Evolutionary conservation across 2,329 filamentous ascomycete species (phyloP).

Genomic region (Blastomyces emzantsi): DNA sequence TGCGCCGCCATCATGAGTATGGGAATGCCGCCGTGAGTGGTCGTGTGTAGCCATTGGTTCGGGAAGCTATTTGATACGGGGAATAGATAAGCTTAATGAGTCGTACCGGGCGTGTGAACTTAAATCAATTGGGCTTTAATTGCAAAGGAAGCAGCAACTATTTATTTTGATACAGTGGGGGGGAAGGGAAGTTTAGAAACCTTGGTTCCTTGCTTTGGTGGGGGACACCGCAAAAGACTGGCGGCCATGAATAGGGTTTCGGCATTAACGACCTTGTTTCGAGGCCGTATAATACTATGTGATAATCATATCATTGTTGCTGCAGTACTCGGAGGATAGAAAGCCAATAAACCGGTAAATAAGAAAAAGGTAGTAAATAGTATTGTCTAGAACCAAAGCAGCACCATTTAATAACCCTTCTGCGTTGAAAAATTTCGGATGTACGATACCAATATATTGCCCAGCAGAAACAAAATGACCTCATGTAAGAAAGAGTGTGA

Average conservation of each 20-base stretch:
- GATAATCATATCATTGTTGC: too few species aligned
- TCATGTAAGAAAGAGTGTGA: neutral
- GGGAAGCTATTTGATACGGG: neutral
- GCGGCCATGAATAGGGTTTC: neutral
- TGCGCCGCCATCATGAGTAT: slow-evolving; percentile 53
- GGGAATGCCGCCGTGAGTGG: slow-evolving; percentile 31
- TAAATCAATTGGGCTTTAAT: neutral
- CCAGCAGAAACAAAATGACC: neutral
- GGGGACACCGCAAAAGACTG: neutral
- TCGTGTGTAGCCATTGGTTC: slow-evolving; percentile 10
- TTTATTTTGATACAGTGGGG: neutral
- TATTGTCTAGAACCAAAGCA: neutral
- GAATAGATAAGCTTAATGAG: neutral
- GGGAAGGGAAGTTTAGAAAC: neutral
- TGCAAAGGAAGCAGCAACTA: neutral
- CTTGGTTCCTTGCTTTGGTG: neutral
- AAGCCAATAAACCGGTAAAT: neutral
- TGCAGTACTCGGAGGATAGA: neutral
- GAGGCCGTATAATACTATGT: neutral
- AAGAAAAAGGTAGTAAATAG: neutral
- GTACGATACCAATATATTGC: neutral
- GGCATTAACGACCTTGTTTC: neutral
- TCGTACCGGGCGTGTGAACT: neutral
- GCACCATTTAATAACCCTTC: neutral
- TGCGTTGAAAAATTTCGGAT: neutral